Conservation (phyloP, 1,284 basidiomycete genomes). For the Cystobasidiaceae sp. region DNA sequence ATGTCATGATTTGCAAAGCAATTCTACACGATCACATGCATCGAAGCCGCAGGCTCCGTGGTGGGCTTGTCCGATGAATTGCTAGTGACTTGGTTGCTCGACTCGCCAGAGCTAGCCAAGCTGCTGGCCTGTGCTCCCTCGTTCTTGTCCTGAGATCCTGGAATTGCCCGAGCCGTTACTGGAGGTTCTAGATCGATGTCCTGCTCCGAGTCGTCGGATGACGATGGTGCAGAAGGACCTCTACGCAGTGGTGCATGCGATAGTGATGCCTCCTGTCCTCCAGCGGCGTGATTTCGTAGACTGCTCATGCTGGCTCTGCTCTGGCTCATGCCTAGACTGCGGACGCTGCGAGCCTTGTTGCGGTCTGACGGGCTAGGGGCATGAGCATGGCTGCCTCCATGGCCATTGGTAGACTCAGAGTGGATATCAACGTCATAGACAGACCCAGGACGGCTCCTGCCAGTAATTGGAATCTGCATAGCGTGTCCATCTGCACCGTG, state of each 20-base stretch:
- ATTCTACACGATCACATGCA: constrained; percentile 11
- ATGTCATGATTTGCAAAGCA: too few species aligned
- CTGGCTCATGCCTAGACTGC: constrained; percentile 13
- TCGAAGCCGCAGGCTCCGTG: background rate
- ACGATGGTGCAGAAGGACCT: background rate
- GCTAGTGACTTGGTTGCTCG: too few species aligned
- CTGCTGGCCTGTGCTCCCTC: too few species aligned
- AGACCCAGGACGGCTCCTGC: constrained; percentile 22
- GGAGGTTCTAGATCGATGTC: constrained; percentile 10
- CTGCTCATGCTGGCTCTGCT: constrained; percentile 6
- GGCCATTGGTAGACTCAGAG: too few species aligned
- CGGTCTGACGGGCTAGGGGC: background rate
- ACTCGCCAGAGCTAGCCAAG: too few species aligned
- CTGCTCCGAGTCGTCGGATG: constrained; percentile 3
- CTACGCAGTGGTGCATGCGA: background rate
- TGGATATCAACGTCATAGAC: constrained; percentile 15
- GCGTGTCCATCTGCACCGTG: constrained; percentile 28
- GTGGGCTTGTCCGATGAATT: background rate
- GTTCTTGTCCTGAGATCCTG: background rate
- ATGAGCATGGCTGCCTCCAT: too few species aligned
- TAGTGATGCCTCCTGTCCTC: background rate
- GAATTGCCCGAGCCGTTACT: background rate
- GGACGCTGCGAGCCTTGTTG: constrained; percentile 3
- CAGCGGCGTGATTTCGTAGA: constrained; percentile 4
- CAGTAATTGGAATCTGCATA: constrained; percentile 30